Conservation (phyloP, 768 basidiomycete genomes). For the Epithele typhae region DNA sequence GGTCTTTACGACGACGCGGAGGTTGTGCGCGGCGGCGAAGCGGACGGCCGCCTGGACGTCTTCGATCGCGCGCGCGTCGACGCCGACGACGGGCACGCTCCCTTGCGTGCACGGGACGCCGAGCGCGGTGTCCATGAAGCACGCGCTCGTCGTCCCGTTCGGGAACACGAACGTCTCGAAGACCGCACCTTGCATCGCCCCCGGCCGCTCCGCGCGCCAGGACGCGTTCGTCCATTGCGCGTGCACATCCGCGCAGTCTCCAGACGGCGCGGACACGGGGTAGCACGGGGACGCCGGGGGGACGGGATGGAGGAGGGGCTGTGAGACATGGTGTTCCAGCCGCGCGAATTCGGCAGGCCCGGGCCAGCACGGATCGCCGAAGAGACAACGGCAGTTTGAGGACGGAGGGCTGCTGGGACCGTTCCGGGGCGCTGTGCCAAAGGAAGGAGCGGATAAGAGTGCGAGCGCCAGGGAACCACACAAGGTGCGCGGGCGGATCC, state of each 20-base stretch:
- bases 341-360: conserved; percentile 27
- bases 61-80: conserved; percentile 24
- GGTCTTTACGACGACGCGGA: conserved; percentile 27
- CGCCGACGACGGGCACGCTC: conserved; percentile 34
- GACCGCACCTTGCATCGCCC: conserved; percentile 33
- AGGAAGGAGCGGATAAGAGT: not conserved
- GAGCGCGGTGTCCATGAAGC: conserved; percentile 43
- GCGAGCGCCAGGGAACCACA: not conserved
- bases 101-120: conserved; percentile 41
- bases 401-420: no score
- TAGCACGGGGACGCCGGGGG: conserved; percentile 42
- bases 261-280: conserved; percentile 29
- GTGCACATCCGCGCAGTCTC: conserved; percentile 31
- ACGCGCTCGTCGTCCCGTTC: conserved; percentile 47
- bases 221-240: conserved; percentile 27
- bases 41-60: conserved; percentile 22
- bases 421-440: not conserved
- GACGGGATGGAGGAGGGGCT: conserved; percentile 37
- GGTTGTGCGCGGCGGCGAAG: conserved; percentile 22
- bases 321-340: conserved; percentile 36
- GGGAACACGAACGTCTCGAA: conserved; percentile 31
- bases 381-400: conserved; percentile 21
- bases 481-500: not conserved
- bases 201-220: conserved; percentile 40
- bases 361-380: conserved; percentile 41